These are phyloP conservation scores for Pseudogymnoascus sp. DNA, from an alignment of 2,329 filamentous ascomycete species.

Conservation along the genomic window DNA sequence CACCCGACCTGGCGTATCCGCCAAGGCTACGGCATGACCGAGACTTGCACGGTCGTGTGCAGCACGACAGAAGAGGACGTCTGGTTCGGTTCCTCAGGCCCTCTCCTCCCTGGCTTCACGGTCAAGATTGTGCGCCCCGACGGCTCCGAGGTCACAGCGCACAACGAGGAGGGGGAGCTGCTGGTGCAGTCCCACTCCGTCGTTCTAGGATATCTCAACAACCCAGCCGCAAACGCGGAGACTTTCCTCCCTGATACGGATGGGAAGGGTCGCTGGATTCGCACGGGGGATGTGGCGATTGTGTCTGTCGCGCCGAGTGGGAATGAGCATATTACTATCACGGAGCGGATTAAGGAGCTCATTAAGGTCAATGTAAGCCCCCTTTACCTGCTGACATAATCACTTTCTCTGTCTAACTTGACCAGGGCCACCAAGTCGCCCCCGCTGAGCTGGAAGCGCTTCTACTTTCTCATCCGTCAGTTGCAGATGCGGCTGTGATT, in stretches of 20 bases:
- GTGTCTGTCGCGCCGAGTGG: slow-evolving; percentile 55
- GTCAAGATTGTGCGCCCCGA: slow-evolving; percentile 61
- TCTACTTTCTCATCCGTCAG: slow-evolving; percentile 62
- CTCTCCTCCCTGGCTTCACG: slow-evolving; percentile 54
- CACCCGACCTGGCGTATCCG: slow-evolving; percentile 58
- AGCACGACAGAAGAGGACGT: slow-evolving; percentile 55
- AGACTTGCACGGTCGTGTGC: slow-evolving; percentile 63
- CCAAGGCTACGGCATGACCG: slow-evolving; percentile 73
- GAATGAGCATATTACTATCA: slow-evolving; percentile 74
- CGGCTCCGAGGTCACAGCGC: slow-evolving; percentile 59
- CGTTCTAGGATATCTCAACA: slow-evolving; percentile 77
- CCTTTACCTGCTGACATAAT: slow-evolving; percentile 20
- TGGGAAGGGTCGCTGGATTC: slow-evolving; percentile 61
- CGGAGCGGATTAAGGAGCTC: slow-evolving; percentile 72
- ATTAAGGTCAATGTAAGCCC: slow-evolving; percentile 65
- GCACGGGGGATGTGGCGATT: slow-evolving; percentile 77
- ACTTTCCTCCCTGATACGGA: slow-evolving; percentile 63
- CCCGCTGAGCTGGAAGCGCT: slow-evolving; percentile 78
- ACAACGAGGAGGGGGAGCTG: slow-evolving; percentile 72
- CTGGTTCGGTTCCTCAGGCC: slow-evolving; percentile 63
- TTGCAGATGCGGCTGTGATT: slow-evolving; percentile 75
- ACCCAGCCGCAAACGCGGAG: slow-evolving; percentile 71
- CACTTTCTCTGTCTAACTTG: slow-evolving; percentile 8
- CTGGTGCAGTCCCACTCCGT: slow-evolving; percentile 69
- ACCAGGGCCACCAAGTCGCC: slow-evolving; percentile 69